phyloP scores from a whole-genome alignment of 2,329 filamentous ascomycete genomes.

The Beauveria asiatica region DNA sequence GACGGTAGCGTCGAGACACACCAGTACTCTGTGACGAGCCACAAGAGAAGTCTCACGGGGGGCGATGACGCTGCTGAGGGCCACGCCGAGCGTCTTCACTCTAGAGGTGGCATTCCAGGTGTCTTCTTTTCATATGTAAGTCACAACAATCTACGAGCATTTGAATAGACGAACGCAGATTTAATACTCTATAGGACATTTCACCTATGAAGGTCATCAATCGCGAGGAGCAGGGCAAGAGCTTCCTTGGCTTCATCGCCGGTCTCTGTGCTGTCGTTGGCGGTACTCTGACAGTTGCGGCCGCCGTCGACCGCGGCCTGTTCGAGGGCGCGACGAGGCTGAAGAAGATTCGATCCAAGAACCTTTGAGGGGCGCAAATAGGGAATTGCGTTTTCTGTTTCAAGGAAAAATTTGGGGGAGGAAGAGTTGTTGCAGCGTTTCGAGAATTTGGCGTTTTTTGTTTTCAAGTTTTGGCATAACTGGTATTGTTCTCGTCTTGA shows the following conservation, averaged over 20 bases:
- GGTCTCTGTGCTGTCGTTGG: slow-evolving; percentile 92
- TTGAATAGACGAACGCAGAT: neutral
- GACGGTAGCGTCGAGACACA: slow-evolving; percentile 91
- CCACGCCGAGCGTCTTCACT: slow-evolving; percentile 86
- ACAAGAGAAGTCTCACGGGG: slow-evolving; percentile 79
- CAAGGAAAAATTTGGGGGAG: neutral
- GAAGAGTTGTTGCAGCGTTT: neutral
- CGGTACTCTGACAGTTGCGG: slow-evolving; percentile 90
- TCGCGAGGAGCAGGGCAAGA: slow-evolving; percentile 81
- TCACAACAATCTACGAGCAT: slow-evolving; percentile 16
- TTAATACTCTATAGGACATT: slow-evolving; percentile 58
- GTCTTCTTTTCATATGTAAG: slow-evolving; percentile 97
- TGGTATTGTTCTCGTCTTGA: neutral
- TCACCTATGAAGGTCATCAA: slow-evolving; percentile 99
- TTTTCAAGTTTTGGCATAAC: neutral
- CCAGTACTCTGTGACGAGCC: slow-evolving; percentile 95
- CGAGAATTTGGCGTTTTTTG: slow-evolving; percentile 5
- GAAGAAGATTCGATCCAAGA: slow-evolving; percentile 73
- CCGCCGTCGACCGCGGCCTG: slow-evolving; percentile 80
- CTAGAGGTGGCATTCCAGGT: slow-evolving; percentile 84
- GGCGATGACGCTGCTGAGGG: slow-evolving; percentile 80
- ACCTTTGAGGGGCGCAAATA: slow-evolving; percentile 31
- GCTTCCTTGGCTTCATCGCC: slow-evolving; percentile 84
- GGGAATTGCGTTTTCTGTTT: neutral
- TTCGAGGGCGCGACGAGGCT: slow-evolving; percentile 81